Percentiles rank a stretch among this genome's conserved stretches.
phyloP scores from a whole-genome alignment of 257 asterid genomes.

The Nyctanthes arbortristis region DNA sequence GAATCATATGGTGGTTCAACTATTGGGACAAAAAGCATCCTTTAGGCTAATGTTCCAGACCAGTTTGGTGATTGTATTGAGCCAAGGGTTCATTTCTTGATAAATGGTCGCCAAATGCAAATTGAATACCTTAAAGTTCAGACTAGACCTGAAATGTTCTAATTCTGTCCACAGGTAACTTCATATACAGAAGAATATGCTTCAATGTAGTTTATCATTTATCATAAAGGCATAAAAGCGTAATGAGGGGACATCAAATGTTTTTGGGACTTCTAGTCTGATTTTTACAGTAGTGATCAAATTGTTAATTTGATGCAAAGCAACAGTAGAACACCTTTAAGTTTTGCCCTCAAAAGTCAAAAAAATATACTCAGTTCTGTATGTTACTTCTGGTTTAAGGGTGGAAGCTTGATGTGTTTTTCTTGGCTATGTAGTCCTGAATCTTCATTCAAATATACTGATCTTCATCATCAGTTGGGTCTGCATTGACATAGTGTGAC shows the following conservation, averaged over 20 bases:
- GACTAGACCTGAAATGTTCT: neutral
- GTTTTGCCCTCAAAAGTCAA: neutral
- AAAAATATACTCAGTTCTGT: neutral
- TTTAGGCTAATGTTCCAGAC: neutral
- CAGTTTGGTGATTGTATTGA: neutral
- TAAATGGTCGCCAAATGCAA: neutral
- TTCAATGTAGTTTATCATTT: neutral
- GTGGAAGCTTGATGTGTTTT: neutral
- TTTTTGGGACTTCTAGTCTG: neutral
- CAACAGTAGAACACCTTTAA: neutral
- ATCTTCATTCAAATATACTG: neutral
- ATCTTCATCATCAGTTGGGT: too few relatives aligned
- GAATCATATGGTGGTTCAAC: neutral
- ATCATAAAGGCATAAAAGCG: neutral
- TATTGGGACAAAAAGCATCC: constrained; percentile 1
- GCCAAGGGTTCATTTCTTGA: neutral
- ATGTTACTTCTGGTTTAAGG: neutral
- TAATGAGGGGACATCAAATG: constrained; percentile 3
- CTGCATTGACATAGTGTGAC: neutral
- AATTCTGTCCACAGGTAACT: neutral
- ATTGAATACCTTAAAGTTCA: neutral
- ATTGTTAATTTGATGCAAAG: neutral
- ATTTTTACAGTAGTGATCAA: constrained; percentile 11
- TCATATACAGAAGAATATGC: neutral
- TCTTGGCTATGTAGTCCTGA: neutral